A percentile compares a stretch with the other conserved stretches of the same genome.
These are phyloP conservation scores for Sporothrix protearum DNA, from an alignment of 2,329 filamentous ascomycete species.

Conservation along the genomic window DNA sequence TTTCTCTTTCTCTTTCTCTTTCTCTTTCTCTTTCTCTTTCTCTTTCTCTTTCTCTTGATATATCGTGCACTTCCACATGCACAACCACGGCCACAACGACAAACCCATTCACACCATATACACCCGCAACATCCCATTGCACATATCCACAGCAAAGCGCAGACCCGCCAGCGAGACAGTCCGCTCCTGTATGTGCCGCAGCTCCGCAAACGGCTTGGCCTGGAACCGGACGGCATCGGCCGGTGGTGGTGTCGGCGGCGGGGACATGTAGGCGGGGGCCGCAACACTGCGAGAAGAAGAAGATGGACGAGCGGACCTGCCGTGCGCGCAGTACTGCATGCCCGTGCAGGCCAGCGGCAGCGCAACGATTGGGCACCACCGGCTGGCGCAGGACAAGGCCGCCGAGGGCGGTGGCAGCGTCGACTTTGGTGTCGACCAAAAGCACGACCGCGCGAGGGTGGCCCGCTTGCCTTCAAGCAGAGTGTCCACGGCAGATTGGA, in stretches of 20 bases:
- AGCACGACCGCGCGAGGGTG: background rate
- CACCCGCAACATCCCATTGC: conserved; percentile 23
- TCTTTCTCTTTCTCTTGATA: too few species aligned
- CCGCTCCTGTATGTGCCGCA: conserved; percentile 8
- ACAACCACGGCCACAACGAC: too few species aligned
- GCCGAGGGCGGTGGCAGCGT: background rate
- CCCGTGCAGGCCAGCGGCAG: conserved; percentile 23
- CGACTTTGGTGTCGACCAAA: background rate
- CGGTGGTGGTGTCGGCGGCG: background rate
- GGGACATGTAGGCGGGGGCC: conserved; percentile 9
- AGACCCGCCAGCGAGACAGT: conserved; percentile 14
- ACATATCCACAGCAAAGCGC: conserved; percentile 25
- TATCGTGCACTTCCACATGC: too few species aligned
- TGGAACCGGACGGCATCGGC: background rate
- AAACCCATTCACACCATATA: conserved; percentile 20
- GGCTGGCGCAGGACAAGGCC: background rate
- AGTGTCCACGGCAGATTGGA: conserved; percentile 1
- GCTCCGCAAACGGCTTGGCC: conserved; percentile 14
- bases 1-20: too few species aligned
- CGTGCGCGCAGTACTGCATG: conserved; percentile 22
- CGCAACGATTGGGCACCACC: conserved; percentile 24
- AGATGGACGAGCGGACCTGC: background rate
- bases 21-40: too few species aligned
- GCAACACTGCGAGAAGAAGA: background rate
- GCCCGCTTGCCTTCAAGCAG: conserved; percentile 1